Percentiles rank a stretch among this genome's conserved stretches.
Conservation (phyloP, 2,329 filamentous ascomycete species). For the Epichloe sibirici region DNA sequence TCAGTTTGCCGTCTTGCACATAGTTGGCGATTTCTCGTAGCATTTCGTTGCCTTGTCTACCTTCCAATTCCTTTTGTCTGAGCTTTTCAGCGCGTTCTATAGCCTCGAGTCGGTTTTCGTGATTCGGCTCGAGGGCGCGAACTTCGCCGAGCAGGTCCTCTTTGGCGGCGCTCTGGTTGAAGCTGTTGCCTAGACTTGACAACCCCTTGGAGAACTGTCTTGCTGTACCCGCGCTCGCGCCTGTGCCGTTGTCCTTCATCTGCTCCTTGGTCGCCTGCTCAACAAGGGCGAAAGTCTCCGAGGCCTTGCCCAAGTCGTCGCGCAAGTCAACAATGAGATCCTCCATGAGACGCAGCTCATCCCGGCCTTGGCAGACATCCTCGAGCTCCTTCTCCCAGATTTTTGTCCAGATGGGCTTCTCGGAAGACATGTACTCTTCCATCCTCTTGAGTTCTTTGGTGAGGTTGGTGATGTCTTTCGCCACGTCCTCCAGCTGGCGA, state of each 20-base stretch:
- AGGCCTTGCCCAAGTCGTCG: slow-evolving; percentile 89
- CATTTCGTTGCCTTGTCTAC: slow-evolving; percentile 60
- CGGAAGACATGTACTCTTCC: slow-evolving; percentile 79
- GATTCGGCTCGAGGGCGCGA: slow-evolving; percentile 83
- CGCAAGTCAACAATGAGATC: slow-evolving; percentile 85
- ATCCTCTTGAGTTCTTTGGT: slow-evolving; percentile 85
- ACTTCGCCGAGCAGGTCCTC: slow-evolving; percentile 89
- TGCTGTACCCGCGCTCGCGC: slow-evolving; percentile 36
- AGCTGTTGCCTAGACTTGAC: slow-evolving; percentile 36
- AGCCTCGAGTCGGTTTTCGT: slow-evolving; percentile 83
- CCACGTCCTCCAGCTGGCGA: slow-evolving; percentile 76
- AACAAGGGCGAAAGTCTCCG: slow-evolving; percentile 85
- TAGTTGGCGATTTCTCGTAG: slow-evolving; percentile 77
- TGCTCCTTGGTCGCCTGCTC: slow-evolving; percentile 99
- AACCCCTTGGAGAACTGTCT: slow-evolving; percentile 45
- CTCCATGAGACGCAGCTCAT: slow-evolving; percentile 91
- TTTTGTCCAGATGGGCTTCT: slow-evolving; percentile 97
- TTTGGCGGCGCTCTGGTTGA: slow-evolving; percentile 71
- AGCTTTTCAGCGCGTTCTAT: slow-evolving; percentile 95
- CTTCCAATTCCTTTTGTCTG: slow-evolving; percentile 77
- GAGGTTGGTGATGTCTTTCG: slow-evolving; percentile 73
- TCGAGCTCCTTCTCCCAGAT: slow-evolving; percentile 98
- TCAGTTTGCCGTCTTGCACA: slow-evolving; percentile 80
- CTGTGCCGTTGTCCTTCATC: slow-evolving; percentile 58
- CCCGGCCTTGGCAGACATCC: slow-evolving; percentile 87